phyloP scores from a whole-genome alignment of 2,329 filamentous ascomycete species.

The Escovopsis sp. region DNA sequence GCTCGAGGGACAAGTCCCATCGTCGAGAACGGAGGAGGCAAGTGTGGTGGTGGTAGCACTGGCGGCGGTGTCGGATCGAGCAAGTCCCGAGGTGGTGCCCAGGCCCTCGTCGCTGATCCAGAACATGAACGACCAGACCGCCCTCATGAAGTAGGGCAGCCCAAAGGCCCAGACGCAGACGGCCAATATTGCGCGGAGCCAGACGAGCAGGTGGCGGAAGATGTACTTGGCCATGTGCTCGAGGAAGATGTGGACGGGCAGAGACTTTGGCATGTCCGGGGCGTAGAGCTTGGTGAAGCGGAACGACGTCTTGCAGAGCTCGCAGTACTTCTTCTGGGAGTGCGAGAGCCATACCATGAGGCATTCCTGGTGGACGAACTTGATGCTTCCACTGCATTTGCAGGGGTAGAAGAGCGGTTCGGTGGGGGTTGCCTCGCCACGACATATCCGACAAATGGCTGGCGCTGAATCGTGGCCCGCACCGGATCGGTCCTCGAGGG shows the following conservation, averaged over 20 bases:
- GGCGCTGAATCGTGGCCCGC: conserved; percentile 22
- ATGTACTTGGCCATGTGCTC: conserved; percentile 64
- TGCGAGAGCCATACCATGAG: conserved; percentile 98
- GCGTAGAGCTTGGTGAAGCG: conserved; percentile 97
- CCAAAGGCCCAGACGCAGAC: conserved; percentile 76
- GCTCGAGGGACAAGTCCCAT: conserved; percentile 20
- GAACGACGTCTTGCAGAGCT: conserved; percentile 96
- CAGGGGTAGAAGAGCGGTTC: conserved; percentile 94
- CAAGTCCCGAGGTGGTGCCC: conserved; percentile 19
- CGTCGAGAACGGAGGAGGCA: conserved; percentile 12
- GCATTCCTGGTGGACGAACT: conserved; percentile 94
- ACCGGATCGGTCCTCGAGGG: neutral
- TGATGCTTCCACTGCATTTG: conserved; percentile 98
- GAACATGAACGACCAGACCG: conserved; percentile 86
- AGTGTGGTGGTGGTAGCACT: conserved; percentile 10
- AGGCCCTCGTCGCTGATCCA: conserved; percentile 77
- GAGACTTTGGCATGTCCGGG: conserved; percentile 74
- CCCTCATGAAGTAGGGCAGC: conserved; percentile 81
- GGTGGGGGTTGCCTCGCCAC: conserved; percentile 66
- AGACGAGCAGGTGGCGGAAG: conserved; percentile 56
- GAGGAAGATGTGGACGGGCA: conserved; percentile 70
- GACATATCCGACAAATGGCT: conserved; percentile 94
- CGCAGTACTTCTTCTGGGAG: conserved; percentile 98
- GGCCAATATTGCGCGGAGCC: conserved; percentile 66
- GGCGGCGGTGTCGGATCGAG: conserved; percentile 10